These are phyloP conservation scores for Carex parvula DNA, from an alignment of 176 grass and related monocot species.

Conservation along the genomic window DNA sequence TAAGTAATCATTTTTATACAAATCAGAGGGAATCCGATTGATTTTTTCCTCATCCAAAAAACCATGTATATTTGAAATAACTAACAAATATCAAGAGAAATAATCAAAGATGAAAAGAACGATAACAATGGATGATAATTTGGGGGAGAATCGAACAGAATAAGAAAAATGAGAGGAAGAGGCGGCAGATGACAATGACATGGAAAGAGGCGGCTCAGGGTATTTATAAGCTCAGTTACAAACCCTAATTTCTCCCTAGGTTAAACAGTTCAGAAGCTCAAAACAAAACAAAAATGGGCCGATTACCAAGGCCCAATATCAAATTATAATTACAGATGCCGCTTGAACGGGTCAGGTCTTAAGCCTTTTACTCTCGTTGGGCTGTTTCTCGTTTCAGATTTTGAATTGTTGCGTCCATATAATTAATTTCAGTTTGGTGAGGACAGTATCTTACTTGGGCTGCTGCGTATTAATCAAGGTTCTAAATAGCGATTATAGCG, in stretches of 20 bases:
- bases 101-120: not conserved
- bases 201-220: not conserved
- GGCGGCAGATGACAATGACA: not conserved
- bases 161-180: not conserved
- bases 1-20: slow-evolving; percentile 18
- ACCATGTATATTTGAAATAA: not conserved
- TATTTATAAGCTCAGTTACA: not conserved
- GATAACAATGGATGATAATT: not conserved
- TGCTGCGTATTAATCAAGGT: too few relatives aligned
- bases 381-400: not conserved
- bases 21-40: slow-evolving; percentile 33
- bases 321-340: not conserved
- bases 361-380: not conserved
- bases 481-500: too few relatives aligned
- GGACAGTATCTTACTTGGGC: not conserved
- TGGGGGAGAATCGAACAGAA: not conserved
- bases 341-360: not conserved
- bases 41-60: slow-evolving; percentile 30
- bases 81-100: not conserved
- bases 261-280: not conserved
- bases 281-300: not conserved
- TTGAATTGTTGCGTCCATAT: not conserved
- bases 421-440: not conserved
- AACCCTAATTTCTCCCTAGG: slow-evolving; percentile 8
- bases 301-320: not conserved